These are phyloP conservation scores for Boletales sp. DNA, from an alignment of 768 basidiomycete genomes.

Conservation along the genomic window DNA sequence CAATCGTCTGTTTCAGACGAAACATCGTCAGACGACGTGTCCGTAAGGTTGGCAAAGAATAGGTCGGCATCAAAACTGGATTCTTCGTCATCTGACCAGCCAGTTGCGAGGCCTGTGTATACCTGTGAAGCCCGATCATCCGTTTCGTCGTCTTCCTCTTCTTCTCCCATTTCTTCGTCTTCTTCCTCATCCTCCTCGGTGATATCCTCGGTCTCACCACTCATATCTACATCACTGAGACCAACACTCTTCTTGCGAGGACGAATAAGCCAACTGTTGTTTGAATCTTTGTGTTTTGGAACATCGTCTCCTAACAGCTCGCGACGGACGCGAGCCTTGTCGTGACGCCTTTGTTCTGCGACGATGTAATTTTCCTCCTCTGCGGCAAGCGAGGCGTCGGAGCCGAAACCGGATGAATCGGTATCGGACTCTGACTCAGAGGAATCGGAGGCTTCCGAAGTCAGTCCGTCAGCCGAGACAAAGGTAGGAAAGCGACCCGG, in stretches of 20 bases:
- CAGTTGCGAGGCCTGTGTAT: conserved; percentile 65
- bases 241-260: conserved; percentile 71
- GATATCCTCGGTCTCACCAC: conserved; percentile 53
- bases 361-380: conserved; percentile 63
- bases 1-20: conserved; percentile 43
- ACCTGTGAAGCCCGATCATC: conserved; percentile 39
- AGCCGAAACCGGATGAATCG: conserved; percentile 38
- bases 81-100: conserved; percentile 79
- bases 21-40: conserved; percentile 39
- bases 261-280: conserved; percentile 65
- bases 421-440: conserved; percentile 37
- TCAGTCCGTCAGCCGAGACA: conserved; percentile 58
- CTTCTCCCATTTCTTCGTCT: conserved; percentile 34
- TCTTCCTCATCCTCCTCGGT: conserved; percentile 63
- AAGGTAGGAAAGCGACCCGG: conserved; percentile 60
- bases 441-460: conserved; percentile 48
- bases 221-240: conserved; percentile 59
- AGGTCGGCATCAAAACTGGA: conserved; percentile 79
- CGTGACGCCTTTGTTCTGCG: conserved; percentile 42
- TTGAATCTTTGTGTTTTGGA: conserved; percentile 37
- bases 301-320: conserved; percentile 56
- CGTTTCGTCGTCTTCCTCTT: conserved; percentile 44
- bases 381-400: conserved; percentile 54
- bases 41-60: conserved; percentile 78
- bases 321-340: conserved; percentile 53